Conservation (phyloP, 306 rosid genomes). For the Acacia crassicarpa region DNA sequence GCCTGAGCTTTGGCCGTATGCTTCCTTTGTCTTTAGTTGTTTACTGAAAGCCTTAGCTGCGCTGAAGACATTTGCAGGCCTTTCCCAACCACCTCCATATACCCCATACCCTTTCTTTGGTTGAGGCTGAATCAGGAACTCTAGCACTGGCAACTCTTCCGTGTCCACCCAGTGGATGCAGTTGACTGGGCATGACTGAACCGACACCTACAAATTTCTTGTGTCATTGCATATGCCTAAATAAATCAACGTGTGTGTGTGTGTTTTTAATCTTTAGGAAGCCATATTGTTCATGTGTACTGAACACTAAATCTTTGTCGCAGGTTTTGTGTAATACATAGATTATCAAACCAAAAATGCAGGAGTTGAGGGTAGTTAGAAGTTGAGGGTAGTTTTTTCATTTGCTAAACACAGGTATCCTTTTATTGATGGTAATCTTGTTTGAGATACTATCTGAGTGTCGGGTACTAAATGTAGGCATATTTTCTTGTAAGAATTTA, state of each 20-base stretch:
- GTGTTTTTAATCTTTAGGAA: too few species aligned
- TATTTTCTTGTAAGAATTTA: too few species aligned
- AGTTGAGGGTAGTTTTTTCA: neutral
- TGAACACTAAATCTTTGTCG: neutral
- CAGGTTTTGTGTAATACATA: neutral
- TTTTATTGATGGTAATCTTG: too few species aligned
- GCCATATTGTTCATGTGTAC: neutral
- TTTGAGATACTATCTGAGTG: too few species aligned
- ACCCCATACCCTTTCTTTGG: constrained; percentile 68
- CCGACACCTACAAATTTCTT: constrained; percentile 54
- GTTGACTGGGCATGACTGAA: constrained; percentile 76
- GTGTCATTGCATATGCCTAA: neutral
- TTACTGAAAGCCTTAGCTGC: constrained; percentile 68
- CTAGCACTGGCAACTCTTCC: constrained; percentile 62
- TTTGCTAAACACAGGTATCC: too few species aligned
- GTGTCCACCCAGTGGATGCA: constrained; percentile 77
- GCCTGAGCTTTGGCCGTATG: constrained; percentile 35
- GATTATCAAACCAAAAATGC: neutral
- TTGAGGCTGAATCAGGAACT: constrained; percentile 71
- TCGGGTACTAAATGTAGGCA: too few species aligned
- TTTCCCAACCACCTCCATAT: constrained; percentile 90
- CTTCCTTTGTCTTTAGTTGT: constrained; percentile 34
- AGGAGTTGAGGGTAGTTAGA: neutral
- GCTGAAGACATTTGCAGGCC: constrained; percentile 63
- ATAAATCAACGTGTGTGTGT: neutral